Base-by-base conservation (phyloP, 768 basidiomycete species). In the Hygrophoropsis aurantiaca region DNA sequence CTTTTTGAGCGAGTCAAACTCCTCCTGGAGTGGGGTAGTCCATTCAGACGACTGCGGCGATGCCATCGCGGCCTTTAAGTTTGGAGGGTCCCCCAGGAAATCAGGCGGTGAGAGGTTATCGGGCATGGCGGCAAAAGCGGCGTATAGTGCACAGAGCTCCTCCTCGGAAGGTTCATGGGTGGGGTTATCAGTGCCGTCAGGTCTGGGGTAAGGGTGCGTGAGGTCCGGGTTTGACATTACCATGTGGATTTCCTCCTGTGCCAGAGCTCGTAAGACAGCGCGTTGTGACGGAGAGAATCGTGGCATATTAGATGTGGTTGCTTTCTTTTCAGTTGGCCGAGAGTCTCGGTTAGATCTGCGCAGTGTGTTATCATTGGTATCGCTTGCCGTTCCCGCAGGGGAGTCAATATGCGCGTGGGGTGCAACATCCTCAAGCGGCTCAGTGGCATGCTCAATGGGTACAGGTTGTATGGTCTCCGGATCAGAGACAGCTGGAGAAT, bases 61-160 rank as follows among this genome's bases (percentile, higher is more conserved):
- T 1, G 34, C 44, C 40, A 61, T 47, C 3, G 62, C 62, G 7
- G 62, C 57, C 1, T 35, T 15, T 23, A 51, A 53, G 0, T 54
- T 43, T 2, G 41, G 20, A 0, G 64, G 62, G 21, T 61, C 56
- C 18, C 51, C 54, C 1, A 41, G 44, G 15, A 46, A 56, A 23
- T 36, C 30, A n/a, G 44, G 44, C 6, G 27, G 27, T 6, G 27
- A 13, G 6, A 30, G 13, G 27, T 30, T 30, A 30, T 30, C 27
- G 7, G 6, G 27, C 0, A 39, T 39, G 2, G 44, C 44, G 11
- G 35, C 3, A 5, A 46, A 39, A 0, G 10, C 3, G 0, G 25
- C 21, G 1, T 0, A 2, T 6, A 30, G 27, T 13, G 27, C 27
- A 30, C 27, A 30, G 0, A 38, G 4, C 20, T 35, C 34, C 35